Evolutionary conservation across 352 stramenopile genomes (phyloP), one percentile per base, ranked within the genome.

Genomic region (Elongisporangium undulatum): DNA sequence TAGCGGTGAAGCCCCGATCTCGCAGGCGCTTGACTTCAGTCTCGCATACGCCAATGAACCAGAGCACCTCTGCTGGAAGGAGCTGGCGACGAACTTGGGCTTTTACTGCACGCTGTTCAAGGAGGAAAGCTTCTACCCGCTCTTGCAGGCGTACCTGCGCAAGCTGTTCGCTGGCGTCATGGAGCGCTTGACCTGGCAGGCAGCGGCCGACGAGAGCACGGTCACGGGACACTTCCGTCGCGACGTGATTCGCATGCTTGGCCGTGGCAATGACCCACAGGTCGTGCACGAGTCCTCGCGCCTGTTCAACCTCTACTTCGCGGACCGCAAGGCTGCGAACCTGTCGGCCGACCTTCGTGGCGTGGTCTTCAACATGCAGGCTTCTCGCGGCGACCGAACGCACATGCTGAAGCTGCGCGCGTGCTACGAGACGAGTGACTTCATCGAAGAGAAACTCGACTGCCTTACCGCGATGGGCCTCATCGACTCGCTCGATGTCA

Each of bases 371-470:
- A 76, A 68, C 29, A 72, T 82, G 13, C 67, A 85, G 26, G 74
- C 77, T 8, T 58, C 68, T n/a, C 77, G 72, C 22, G 79, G 80
- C 29, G 67, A 85, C 50, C 67, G 55, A 12, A 63, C 53, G 20
- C 68, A 87, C 56, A 63, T 85, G 49, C 57, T 68, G 51, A 68
- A 75, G 55, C 67, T 89, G 10, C 77, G 74, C n/a, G 63, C 72
- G 23, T 67, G 79, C 23, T 92, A 90, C 67, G 80, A 89, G 45
- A 72, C 79, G 24, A 89, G 75, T 59, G 81, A 90, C 55, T 90
- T 93, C 58, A 87, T 88, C 54, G 79, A 94, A 57, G 77, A 94
- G 65, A 90, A 92, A 63, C 65, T 89, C 54, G 78, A 92, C 69
- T 92, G 82, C 45, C 67, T 94, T 16, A 74, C 71, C n/a, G 80